Evolutionary conservation across 441 rosid genomes (phyloP).

Genomic region (Lagerstroemia fauriei): DNA sequence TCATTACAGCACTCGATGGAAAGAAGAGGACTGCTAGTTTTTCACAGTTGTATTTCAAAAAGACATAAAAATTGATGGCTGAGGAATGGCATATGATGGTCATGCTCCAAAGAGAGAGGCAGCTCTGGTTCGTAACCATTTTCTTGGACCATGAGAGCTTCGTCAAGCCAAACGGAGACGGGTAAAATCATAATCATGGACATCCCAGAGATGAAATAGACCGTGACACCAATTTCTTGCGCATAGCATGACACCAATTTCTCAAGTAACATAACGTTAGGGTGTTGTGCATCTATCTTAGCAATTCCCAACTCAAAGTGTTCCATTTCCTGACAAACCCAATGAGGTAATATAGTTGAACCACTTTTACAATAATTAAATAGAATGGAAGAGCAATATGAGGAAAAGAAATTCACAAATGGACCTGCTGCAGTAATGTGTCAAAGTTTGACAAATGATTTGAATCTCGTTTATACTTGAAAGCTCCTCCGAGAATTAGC

Average conservation of each 20-base stretch:
- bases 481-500: slow-evolving; percentile 90
- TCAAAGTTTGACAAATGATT: slow-evolving; percentile 86
- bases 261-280: slow-evolving; percentile 86
- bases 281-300: slow-evolving; percentile 82
- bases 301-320: slow-evolving; percentile 97
- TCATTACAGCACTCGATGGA: too few relatives aligned
- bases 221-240: slow-evolving; percentile 53
- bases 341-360: not conserved
- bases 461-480: slow-evolving; percentile 94
- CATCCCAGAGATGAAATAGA: too few relatives aligned
- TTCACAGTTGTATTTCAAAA: too few relatives aligned
- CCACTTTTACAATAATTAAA: not conserved
- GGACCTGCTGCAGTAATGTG: slow-evolving; percentile 94
- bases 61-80: too few relatives aligned
- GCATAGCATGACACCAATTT: slow-evolving; percentile 93
- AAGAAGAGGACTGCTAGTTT: too few relatives aligned
- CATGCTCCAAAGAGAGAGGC: too few relatives aligned
- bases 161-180: too few relatives aligned
- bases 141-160: too few relatives aligned
- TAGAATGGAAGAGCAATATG: slow-evolving; percentile 24
- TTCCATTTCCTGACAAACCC: slow-evolving; percentile 74
- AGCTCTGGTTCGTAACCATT: too few relatives aligned
- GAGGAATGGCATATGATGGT: too few relatives aligned
- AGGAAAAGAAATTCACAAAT: not conserved
- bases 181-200: too few relatives aligned